Percentiles rank a stretch among this genome's conserved stretches.
Conservation (phyloP, 2,329 filamentous ascomycete species). For the Metarhizium brunneum region DNA sequence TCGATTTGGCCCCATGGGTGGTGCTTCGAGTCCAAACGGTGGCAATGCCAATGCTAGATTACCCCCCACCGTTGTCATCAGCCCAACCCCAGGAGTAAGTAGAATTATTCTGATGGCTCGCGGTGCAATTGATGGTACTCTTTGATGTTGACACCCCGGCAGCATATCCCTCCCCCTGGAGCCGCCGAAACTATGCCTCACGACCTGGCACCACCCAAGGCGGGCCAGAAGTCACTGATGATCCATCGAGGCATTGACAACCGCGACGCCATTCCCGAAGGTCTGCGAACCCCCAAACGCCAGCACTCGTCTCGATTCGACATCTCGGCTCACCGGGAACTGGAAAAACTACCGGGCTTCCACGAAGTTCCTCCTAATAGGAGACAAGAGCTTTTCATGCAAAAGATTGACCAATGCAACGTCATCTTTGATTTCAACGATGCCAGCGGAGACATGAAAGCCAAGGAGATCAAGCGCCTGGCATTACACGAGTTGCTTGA, state of each 20-base stretch:
- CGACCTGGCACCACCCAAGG: slow-evolving; percentile 88
- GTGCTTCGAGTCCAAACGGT: slow-evolving; percentile 27
- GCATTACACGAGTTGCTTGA: slow-evolving; percentile 93
- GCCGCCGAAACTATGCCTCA: slow-evolving; percentile 97
- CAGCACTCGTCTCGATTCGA: slow-evolving; percentile 98
- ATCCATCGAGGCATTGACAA: slow-evolving; percentile 81
- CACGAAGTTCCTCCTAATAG: slow-evolving; percentile 94
- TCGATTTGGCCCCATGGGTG: slow-evolving; percentile 29
- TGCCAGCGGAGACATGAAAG: slow-evolving; percentile 97
- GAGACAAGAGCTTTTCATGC: slow-evolving; percentile 96
- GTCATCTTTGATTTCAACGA: slow-evolving; percentile 99
- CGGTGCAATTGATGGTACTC: background rate
- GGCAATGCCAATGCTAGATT: slow-evolving; percentile 31
- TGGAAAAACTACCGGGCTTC: slow-evolving; percentile 95
- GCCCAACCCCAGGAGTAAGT: slow-evolving; percentile 82
- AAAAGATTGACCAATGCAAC: slow-evolving; percentile 99
- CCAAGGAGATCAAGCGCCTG: slow-evolving; percentile 97
- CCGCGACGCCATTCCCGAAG: slow-evolving; percentile 85
- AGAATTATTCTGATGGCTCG: background rate
- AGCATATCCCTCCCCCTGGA: slow-evolving; percentile 86
- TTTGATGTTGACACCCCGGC: background rate
- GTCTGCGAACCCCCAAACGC: slow-evolving; percentile 86
- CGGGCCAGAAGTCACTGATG: slow-evolving; percentile 78
- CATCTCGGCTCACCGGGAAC: slow-evolving; percentile 90
- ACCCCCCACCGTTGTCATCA: slow-evolving; percentile 86